Evolutionary conservation across 1,139 yeast species (phyloP), one percentile per base, ranked within the genome.

Genomic region (Nakaseomyces sp.): DNA sequence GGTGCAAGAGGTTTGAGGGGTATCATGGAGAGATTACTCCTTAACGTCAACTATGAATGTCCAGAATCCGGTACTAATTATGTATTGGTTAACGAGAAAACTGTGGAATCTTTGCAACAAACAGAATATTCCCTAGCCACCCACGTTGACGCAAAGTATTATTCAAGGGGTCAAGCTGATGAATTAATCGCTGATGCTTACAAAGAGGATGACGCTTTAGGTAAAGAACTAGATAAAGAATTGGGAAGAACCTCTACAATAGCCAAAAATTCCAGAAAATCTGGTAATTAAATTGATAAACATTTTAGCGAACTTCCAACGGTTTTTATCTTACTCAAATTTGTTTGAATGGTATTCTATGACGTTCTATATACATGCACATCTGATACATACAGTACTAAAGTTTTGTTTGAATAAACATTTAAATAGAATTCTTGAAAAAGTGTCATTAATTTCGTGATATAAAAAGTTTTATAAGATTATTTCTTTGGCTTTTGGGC

Each of bases 1-100:
- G 80, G 80, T 19, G 80, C 79, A 0, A 65, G 80, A 51, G 79
- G 79, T 0, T 54, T 75, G 33, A 61, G 77, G 47, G 70, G 74
- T 2, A 70, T 74, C 9, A 63, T 75, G 68, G 79, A 74, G 45
- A 64, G 72, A 40, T 48, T 74, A n/a, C 55, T 75, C 18, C 55
- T 74, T 16, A 67, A 69, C 40, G 75, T 74, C 6, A 75, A 74
- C 53, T 75, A 68, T 54, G 79, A 74, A 40, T 70, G 77, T 49
- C 80, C 80, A 0, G 74, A 70, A 5, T 70, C 75, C 16, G 73
- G 74, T 0, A 65, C 72, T 7, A 58, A 69, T 20, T 72, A 65
- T 51, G 76, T 73, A 3, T 53, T 74, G 30, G 61, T 73, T 19
- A 68, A 70, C 49, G 58, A 59, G 37, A 58, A 62, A 10, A 66